Evolutionary conservation across 202 grass and related monocot species (phyloP).

Genomic region (Bolboschoenoplectus hybrid): DNA sequence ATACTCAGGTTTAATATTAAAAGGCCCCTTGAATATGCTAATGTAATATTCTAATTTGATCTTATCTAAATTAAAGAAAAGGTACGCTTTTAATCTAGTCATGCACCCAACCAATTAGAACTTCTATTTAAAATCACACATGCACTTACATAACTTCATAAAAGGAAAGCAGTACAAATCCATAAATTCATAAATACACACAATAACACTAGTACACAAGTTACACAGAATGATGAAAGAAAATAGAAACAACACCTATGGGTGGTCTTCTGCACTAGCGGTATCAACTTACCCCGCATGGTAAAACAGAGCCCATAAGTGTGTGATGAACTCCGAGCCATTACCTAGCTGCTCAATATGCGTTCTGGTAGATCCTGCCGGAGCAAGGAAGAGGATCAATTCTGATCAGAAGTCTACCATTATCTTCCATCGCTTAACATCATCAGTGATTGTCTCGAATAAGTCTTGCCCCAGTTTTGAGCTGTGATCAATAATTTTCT

Average conservation of each 20-base stretch:
- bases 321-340: conserved; percentile 11
- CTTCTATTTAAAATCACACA: neutral
- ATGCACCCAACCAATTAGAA: neutral
- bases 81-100: neutral
- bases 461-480: neutral
- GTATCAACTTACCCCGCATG: neutral
- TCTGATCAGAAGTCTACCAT: neutral
- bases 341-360: neutral
- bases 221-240: neutral
- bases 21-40: no score
- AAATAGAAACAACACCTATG: neutral
- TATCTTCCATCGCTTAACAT: neutral
- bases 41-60: neutral
- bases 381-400: conserved; percentile 10
- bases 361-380: neutral
- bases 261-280: neutral
- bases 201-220: neutral
- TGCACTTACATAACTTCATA: neutral
- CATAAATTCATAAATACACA: neutral
- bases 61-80: neutral
- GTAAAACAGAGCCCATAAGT: conserved; percentile 18
- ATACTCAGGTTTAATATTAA: no score
- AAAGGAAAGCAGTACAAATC: neutral
- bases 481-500: neutral
- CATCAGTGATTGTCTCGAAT: neutral